These are phyloP conservation scores for Cyanophora paradoxa DNA, from an alignment of 78 protist species.

Conservation along the genomic window DNA sequence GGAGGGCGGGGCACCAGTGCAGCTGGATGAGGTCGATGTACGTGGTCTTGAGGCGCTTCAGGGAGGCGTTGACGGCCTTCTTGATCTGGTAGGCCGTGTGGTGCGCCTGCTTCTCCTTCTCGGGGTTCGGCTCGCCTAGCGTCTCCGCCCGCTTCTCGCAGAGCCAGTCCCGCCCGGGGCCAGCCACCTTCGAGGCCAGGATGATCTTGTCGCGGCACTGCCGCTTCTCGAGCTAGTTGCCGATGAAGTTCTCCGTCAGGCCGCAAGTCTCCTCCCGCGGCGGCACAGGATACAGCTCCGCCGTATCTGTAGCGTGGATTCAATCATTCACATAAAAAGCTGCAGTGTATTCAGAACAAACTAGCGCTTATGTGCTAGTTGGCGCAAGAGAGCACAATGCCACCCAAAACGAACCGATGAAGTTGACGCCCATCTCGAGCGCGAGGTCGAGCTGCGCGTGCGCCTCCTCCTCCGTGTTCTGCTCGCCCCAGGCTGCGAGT, in stretches of 20 bases:
- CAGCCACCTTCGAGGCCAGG: constrained; percentile 22
- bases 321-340: too few species aligned
- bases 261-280: constrained; percentile 19
- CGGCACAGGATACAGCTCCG: constrained; percentile 36
- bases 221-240: constrained; percentile 1
- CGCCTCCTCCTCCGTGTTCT: constrained; percentile 29
- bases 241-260: constrained; percentile 14
- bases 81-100: constrained; percentile 21
- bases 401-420: too few species aligned
- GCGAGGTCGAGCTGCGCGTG: constrained; percentile 15
- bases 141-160: too few species aligned
- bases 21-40: constrained; percentile 53
- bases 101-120: background rate
- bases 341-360: too few species aligned
- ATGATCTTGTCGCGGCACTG: background rate
- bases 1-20: constrained; percentile 27
- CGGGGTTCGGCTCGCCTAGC: too few species aligned
- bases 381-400: too few species aligned
- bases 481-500: constrained; percentile 9
- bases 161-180: too few species aligned
- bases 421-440: constrained; percentile 24
- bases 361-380: too few species aligned
- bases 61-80: constrained; percentile 35
- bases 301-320: too few species aligned
- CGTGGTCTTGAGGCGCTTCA: constrained; percentile 28